Evolutionary conservation across 495 filamentous ascomycete species (phyloP).

Genomic region (Chlorociboria aeruginascens): DNA sequence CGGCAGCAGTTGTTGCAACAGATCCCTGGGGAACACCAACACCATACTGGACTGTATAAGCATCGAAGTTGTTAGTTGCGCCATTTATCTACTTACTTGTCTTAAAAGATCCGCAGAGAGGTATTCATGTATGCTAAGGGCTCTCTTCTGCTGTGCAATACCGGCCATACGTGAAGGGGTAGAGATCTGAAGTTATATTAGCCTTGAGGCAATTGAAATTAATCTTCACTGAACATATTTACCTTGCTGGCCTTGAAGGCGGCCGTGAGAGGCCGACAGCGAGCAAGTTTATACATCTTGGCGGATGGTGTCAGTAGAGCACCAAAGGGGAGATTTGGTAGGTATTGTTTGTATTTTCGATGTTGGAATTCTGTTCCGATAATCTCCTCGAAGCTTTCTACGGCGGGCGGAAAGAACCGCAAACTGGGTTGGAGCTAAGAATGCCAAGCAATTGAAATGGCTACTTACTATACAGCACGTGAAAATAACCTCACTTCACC

Average conservation of each 20-base stretch:
- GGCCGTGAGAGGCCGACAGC: slow-evolving; percentile 48
- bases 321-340: slow-evolving; percentile 13
- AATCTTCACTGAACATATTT: slow-evolving; percentile 1
- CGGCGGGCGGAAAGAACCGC: neutral
- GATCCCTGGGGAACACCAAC: slow-evolving; percentile 81
- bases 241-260: slow-evolving; percentile 56
- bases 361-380: neutral
- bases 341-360: neutral
- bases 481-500: no score
- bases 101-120: slow-evolving; percentile 81
- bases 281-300: slow-evolving; percentile 65
- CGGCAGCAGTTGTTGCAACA: slow-evolving; percentile 68
- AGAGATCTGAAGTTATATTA: slow-evolving; percentile 14
- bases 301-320: slow-evolving; percentile 7
- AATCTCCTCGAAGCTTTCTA: neutral
- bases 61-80: neutral
- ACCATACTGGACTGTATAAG: slow-evolving; percentile 56
- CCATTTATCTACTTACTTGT: slow-evolving; percentile 42
- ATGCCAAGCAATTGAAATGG: no score
- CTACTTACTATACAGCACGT: no score
- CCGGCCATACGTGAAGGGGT: slow-evolving; percentile 17
- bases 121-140: slow-evolving; percentile 95
- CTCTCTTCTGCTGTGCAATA: slow-evolving; percentile 54
- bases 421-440: no score
- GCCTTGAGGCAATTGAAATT: slow-evolving; percentile 11